phyloP scores from a whole-genome alignment of 192 early-diverging fungal genomes.

The Phycomyces nitens region DNA sequence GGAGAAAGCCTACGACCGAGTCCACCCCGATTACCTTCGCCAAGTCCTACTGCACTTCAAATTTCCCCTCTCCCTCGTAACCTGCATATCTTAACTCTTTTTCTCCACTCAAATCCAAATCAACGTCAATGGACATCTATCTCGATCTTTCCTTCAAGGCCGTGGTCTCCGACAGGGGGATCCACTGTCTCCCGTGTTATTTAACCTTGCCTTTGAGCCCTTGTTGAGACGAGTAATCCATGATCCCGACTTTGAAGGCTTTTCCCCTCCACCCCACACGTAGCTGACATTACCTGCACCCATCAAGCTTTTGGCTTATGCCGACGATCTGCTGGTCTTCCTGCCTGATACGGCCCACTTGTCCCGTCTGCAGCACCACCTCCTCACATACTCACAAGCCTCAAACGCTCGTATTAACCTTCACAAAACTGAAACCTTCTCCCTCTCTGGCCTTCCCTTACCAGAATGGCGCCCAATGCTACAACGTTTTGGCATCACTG shows the following conservation, averaged over 20 bases:
- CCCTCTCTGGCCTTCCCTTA: no score
- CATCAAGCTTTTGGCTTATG: conserved; percentile 5
- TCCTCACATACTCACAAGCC: background rate
- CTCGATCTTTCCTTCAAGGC: background rate
- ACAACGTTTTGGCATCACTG: no score
- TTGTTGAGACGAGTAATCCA: background rate
- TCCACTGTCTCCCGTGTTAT: conserved; percentile 21
- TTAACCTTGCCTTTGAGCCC: conserved; percentile 25
- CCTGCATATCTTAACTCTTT: conserved; percentile 9
- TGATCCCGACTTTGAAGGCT: background rate
- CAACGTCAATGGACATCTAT: conserved; percentile 20
- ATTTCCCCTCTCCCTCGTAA: conserved; percentile 1
- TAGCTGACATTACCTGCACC: background rate
- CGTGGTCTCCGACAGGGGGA: conserved; percentile 31
- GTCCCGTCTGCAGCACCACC: background rate
- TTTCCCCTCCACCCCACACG: background rate
- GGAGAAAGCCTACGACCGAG: conserved; percentile 9
- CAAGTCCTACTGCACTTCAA: conserved; percentile 8
- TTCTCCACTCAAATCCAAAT: conserved; percentile 18
- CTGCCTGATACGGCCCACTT: conserved; percentile 4
- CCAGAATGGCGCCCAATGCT: no score
- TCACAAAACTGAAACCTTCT: conserved; percentile 8
- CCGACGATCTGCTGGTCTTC: conserved; percentile 20
- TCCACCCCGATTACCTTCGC: conserved; percentile 8
- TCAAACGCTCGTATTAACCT: conserved; percentile 10